Conservation (phyloP, 306 rosid genomes). For the Sicyos baderoa region DNA sequence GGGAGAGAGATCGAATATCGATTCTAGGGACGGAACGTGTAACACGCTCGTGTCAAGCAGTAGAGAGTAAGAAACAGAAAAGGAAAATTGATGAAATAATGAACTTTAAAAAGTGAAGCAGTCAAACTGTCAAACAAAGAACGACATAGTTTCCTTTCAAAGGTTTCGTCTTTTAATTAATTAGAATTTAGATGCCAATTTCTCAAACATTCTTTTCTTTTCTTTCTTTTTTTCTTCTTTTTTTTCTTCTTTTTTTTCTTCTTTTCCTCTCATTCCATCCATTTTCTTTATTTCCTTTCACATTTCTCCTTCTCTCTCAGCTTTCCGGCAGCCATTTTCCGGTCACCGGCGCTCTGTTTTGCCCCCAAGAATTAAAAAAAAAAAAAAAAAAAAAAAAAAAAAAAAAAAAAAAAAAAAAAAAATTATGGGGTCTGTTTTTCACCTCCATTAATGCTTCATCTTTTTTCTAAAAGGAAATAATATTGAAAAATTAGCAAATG, state of each 20-base stretch:
- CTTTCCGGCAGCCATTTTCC: not conserved
- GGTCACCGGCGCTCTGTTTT: not conserved
- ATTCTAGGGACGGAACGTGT: no score
- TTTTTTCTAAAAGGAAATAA: slow-evolving; percentile 6
- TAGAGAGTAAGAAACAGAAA: no score
- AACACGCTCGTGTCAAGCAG: no score
- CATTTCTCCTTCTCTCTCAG: not conserved
- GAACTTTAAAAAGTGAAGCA: slow-evolving; percentile 9
- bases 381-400: no score
- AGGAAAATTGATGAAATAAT: not conserved
- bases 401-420: no score
- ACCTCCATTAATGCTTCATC: slow-evolving; percentile 5
- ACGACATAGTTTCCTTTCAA: slow-evolving; percentile 19
- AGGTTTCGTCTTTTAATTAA: slow-evolving; percentile 14
- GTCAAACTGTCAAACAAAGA: slow-evolving; percentile 11
- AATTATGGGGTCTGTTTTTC: not conserved
- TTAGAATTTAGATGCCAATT: not conserved
- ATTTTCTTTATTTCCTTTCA: not conserved
- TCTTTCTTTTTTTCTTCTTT: not conserved
- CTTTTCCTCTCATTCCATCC: not conserved
- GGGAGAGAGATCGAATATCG: no score
- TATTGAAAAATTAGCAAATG: not conserved
- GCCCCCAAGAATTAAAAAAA: not conserved
- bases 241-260: not conserved
- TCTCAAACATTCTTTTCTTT: slow-evolving; percentile 16